Evolutionary conservation across 2,329 filamentous ascomycete species (phyloP), one percentile per base, ranked within the genome.

Genomic region (Fusarium equiseti): DNA sequence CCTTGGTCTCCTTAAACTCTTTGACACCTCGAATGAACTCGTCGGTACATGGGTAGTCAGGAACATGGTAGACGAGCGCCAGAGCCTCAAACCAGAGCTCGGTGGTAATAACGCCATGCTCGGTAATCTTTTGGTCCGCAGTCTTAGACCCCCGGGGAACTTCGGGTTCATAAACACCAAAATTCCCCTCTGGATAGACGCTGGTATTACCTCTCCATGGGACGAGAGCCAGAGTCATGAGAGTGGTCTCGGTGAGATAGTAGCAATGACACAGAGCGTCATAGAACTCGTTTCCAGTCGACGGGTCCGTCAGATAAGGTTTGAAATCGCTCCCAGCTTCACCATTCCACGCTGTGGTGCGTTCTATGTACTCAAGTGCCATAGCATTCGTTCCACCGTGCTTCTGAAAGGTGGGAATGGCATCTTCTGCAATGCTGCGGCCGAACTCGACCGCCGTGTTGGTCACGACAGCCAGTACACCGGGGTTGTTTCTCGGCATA

Each of bases 401-500:
- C 13, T 26, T 24, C 16, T 35, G 1, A 5, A 50, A 35, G 10
- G 77, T 27, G 1, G 77, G 76, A 1, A 53, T 10, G 1, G 79
- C 71, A 2, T 79, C 76, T 1, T 79, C 75, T 35, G 78, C 79
- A 53, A 81, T 61, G 29, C 73, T 69, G 4, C 76, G 73, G 3
- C 77, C 79, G 3, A 83, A 72, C 9, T 76, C 73, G 16, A 81
- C 73, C 15, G 77, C 80, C 3, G 80, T 81, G 43, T 82, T 79
- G 13, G 81, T 81, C 0, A 79, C 76, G 22, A 83, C 59, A n/a
- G 81, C 77, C 2, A 77, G 53, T 63, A 50, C 79, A 78, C 35
- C 72, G 71, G 4, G 55, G 46, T 48, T 79, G 11, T 3, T 5
- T 0, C 4, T 16, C 6, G 10, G 9, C 4, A 7, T 24, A 16